Base-by-base conservation (phyloP, 1,139 yeast species). In the Geotrichum cucujoidarum region DNA sequence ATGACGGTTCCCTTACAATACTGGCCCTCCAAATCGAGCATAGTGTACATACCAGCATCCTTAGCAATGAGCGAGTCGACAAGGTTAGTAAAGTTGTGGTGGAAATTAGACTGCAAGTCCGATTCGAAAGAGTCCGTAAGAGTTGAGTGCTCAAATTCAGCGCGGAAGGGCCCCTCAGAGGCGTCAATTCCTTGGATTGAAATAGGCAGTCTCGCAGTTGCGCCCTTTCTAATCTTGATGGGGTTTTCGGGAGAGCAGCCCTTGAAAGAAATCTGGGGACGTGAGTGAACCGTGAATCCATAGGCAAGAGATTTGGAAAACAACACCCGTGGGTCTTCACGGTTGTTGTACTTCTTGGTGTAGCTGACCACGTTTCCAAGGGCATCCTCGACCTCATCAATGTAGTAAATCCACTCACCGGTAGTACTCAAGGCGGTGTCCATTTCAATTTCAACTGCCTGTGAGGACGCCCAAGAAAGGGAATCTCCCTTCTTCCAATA, bases 381-480 rank as follows among this genome's bases (percentile, higher is more conserved):
- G 1, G 83, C 84, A 65, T 90, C 97, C 8, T 74, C 74, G 5
- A 89, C 75, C 53, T 78, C 79, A 39, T 79, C 77, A 38, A 90
- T 73, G 44, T 78, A 78, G 60, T 85, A 88, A 33, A 77, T 74
- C 63, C 86, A 74, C 18, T 68, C 69, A 13, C 95, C 95, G 5
- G 78, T 68, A 18, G 71, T 68, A 13, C 71, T 69, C 32, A 78
- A 47, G 10, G 70, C 65, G n/a, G 74, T 68, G 47, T 76, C 78
- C 49, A 80, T 60, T 21, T 75, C 74, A 25, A 80, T 73, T 16
- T 71, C 69, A 11, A 80, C 75, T 2, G 72, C 64, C 42, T 69
- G 69, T 1, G 75, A 61, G 14, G 68, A 65, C 0, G 82, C 82
- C 86, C 86, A 81, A 17, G 69, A 62, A 14, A 80, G 60, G 49